Percentiles rank a stretch among this genome's conserved stretches.
Conservation (phyloP, 768 basidiomycete genomes). For the Macrolepiota fuliginosa region DNA sequence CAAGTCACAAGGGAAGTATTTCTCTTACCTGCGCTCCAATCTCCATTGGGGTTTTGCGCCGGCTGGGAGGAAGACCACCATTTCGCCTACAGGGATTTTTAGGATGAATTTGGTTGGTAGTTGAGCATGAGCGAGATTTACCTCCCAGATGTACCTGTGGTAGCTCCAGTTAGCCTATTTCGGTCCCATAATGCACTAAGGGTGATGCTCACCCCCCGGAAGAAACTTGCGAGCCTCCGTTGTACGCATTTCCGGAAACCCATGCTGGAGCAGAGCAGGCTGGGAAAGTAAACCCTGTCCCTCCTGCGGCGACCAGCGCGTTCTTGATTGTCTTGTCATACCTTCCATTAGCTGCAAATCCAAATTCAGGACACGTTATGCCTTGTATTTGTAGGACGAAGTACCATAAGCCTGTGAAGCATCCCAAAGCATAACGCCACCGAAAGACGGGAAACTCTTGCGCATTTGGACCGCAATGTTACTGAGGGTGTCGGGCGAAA, state of each 20-base stretch:
- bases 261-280: conserved; percentile 56
- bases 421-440: conserved; percentile 61
- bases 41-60: conserved; percentile 44
- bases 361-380: neutral
- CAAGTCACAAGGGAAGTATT: neutral
- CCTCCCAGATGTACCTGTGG: conserved; percentile 65
- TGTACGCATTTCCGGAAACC: conserved; percentile 46
- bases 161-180: neutral
- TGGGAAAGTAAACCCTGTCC: conserved; percentile 68
- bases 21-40: conserved; percentile 62
- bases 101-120: neutral
- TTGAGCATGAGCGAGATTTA: conserved; percentile 17
- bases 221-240: conserved; percentile 49
- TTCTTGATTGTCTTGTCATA: conserved; percentile 63
- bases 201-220: conserved; percentile 47
- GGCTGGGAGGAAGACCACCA: conserved; percentile 54
- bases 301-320: conserved; percentile 55
- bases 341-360: conserved; percentile 46
- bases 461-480: conserved; percentile 49
- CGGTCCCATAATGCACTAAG: neutral
- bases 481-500: conserved; percentile 43
- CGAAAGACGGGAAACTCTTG: conserved; percentile 59
- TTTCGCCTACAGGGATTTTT: conserved; percentile 45
- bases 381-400: conserved; percentile 30
- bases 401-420: conserved; percentile 45